phyloP scores from a whole-genome alignment of 176 grass and related monocot genomes.

The Ananas comosus region DNA sequence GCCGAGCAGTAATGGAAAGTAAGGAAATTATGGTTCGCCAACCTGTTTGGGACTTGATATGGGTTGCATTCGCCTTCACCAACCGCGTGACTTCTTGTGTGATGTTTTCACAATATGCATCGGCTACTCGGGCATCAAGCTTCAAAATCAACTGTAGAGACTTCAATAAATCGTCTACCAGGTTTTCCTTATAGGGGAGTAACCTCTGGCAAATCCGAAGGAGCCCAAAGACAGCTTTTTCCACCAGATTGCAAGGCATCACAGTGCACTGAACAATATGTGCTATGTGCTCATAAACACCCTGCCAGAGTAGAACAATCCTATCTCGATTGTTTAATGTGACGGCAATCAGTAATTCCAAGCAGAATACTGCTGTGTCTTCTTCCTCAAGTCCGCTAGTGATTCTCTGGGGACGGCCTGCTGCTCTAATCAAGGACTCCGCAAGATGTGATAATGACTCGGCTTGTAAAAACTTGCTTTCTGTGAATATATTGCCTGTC shows the following conservation, averaged over 20 bases:
- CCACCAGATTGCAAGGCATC: constrained; percentile 93
- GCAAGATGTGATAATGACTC: constrained; percentile 74
- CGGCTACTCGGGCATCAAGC: constrained; percentile 96
- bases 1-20: constrained; percentile 81
- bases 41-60: constrained; percentile 93
- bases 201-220: constrained; percentile 85
- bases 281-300: constrained; percentile 87
- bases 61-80: constrained; percentile 82
- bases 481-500: constrained; percentile 75
- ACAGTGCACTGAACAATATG: constrained; percentile 89
- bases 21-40: constrained; percentile 91
- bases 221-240: constrained; percentile 94
- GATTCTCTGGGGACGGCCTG: constrained; percentile 69
- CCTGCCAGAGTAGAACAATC: constrained; percentile 86
- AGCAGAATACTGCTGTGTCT: constrained; percentile 74
- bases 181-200: constrained; percentile 93
- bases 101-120: constrained; percentile 98
- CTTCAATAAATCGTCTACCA: constrained; percentile 79
- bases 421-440: constrained; percentile 60
- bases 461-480: constrained; percentile 94
- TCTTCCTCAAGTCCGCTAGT: constrained; percentile 70
- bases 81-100: constrained; percentile 76
- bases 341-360: constrained; percentile 83
- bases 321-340: constrained; percentile 96
- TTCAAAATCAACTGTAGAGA: constrained; percentile 87